Evolutionary conservation across 306 rosid species (phyloP), one percentile per base, ranked within the genome.

Genomic region (Senna siamea): DNA sequence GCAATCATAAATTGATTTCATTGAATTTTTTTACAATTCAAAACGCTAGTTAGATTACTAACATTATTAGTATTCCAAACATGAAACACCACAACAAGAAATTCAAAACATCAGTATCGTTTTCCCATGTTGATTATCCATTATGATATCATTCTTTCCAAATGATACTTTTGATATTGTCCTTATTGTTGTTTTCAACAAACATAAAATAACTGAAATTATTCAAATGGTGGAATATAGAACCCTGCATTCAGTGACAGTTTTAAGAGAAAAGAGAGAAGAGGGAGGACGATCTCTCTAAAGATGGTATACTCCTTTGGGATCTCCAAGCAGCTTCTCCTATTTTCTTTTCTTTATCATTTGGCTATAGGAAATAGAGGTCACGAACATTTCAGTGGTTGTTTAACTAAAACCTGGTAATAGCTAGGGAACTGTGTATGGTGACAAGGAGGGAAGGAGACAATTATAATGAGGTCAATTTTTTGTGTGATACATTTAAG

Each of bases 1-100:
- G 38, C 63, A 78, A 41, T 61, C 47, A 34, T 18, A 26, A 70
- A 46, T 23, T 57, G n/a, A n/a, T n/a, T 51, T 44, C 26, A 70
- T 13, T 32, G 40, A 22, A 72, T 64, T 44, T 32, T n/a, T 44
- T 60, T 14, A 74, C 48, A n/a, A 50, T 46, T 57, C 67, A 57
- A 48, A 26, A n/a, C 10, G 22, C 47, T 26, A 37, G 12, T 34
- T 41, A 38, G 64, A 50, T 55, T 23, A 61, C 12, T 37, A 50
- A 40, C 60, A 54, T 13, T 18, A 34, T 20, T 62, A 52, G 66
- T n/a, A 60, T 60, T 60, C 60, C 54, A 68, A 68, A 60, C n/a
- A n/a, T n/a, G n/a, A n/a, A n/a, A n/a, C 55, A 40, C 18, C 1
- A 35, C 46, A 10, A 3, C 51, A 51, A 55, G 37, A 20, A 64